Evolutionary conservation across 257 asterid species (phyloP), one percentile per base, ranked within the genome.

Genomic region (Fraxinus anomala): DNA sequence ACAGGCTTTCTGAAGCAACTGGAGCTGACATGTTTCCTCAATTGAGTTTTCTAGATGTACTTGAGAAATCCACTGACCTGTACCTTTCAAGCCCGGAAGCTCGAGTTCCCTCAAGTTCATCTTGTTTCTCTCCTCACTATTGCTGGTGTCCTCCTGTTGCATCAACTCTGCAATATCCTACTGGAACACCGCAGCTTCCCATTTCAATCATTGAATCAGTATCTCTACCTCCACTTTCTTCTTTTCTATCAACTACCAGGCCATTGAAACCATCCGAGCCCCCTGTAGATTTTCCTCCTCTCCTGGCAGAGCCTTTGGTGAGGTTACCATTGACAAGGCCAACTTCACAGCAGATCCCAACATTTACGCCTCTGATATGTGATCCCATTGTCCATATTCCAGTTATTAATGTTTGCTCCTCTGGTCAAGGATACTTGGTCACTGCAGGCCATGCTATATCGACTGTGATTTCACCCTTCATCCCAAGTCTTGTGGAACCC

Each of bases 321-420:
- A 83, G 87, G 82, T 79, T 92, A 78, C 86, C 69, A 63, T 63
- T 63, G 26, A 54, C 65, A 4, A 63, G 9, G 69, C 69, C 96
- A 36, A 36, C 87, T 31, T 87, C 97, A 1, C 96, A 91, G 84
- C 98, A 93, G 87, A 87, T 96, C 23, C 91, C 94, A 24, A 84
- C 94, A 1, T 96, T 92, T 63, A 87, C 98, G 0, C 97, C 99
- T 81, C 77, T 96, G 31, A 88, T 92, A 10, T 92, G 97, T 9
- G 99, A 96, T 79, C 93, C 99, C 0, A 92, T 96, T 33, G 95
- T 96, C 36, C 98, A 96, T 68, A 79, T 96, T 72, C 99, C 99
- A 23, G 89, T 96, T n/a, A 91, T 96, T 30, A 97, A 88, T 37
- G 80, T 91, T 71, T 95, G 96, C 85, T 93, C 98, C 8, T 90